Percentiles rank a stretch among this genome's conserved stretches.
Conservation (phyloP, 129 eudicot genomes). For the Scalesia atractyloides region DNA sequence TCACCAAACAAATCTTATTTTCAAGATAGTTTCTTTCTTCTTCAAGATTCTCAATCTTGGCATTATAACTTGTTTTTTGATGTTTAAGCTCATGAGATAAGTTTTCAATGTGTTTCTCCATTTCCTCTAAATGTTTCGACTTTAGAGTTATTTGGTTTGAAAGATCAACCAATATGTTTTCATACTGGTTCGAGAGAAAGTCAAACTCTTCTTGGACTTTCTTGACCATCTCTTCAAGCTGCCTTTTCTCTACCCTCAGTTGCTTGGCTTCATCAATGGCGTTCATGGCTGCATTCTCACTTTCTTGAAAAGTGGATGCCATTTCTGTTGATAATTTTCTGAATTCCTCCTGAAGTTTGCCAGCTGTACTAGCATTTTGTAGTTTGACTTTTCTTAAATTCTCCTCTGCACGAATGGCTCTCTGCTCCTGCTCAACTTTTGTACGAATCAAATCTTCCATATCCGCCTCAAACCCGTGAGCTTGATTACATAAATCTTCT, state of each 20-base stretch:
- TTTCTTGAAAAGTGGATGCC: constrained; percentile 77
- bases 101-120: constrained; percentile 52
- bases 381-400: constrained; percentile 58
- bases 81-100: constrained; percentile 43
- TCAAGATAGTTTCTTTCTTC: constrained; percentile 48
- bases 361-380: constrained; percentile 84
- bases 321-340: constrained; percentile 72
- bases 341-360: constrained; percentile 87
- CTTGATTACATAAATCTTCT: constrained; percentile 72
- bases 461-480: constrained; percentile 74
- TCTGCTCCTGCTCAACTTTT: constrained; percentile 89
- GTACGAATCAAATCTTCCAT: constrained; percentile 57
- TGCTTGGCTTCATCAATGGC: constrained; percentile 74
- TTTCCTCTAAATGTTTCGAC: constrained; percentile 39
- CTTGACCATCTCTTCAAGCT: constrained; percentile 57
- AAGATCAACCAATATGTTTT: constrained; percentile 53
- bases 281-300: constrained; percentile 73
- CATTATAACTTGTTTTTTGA: constrained; percentile 39
- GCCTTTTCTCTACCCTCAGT: constrained; percentile 61
- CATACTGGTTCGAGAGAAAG: constrained; percentile 43
- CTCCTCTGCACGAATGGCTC: constrained; percentile 81
- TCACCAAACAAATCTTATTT: constrained; percentile 31
- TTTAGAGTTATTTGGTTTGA: constrained; percentile 44
- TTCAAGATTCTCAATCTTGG: constrained; percentile 50
- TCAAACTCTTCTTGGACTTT: constrained; percentile 53